A percentile compares a stretch with the other conserved stretches of the same genome.
Evolutionary conservation across 2,329 filamentous ascomycete genomes (phyloP).

Genomic region (Colletotrichum sp.): DNA sequence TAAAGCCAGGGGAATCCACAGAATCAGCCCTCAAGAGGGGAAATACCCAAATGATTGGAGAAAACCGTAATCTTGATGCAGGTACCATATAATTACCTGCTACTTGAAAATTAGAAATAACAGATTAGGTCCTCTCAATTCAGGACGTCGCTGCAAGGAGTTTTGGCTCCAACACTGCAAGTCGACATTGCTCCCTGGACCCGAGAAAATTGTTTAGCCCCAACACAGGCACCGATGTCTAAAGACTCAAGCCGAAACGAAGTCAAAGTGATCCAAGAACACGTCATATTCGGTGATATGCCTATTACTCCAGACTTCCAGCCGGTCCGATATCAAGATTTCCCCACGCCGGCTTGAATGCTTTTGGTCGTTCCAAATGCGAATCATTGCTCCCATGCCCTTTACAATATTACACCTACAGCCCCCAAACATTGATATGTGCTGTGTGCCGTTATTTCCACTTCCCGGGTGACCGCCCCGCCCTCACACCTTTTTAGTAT

Average conservation of each 20-base stretch:
- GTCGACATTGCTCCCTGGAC: background rate
- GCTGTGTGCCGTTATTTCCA: background rate
- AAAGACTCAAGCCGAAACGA: background rate
- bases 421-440: background rate
- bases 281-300: background rate
- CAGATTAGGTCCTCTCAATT: rapidly evolving
- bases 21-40: background rate
- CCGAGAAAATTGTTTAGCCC: background rate
- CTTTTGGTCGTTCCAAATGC: background rate
- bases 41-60: background rate
- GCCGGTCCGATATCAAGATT: background rate
- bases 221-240: background rate
- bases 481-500: background rate
- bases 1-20: background rate
- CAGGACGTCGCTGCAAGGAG: background rate
- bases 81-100: background rate
- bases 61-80: background rate
- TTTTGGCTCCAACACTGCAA: background rate
- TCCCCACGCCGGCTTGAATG: background rate
- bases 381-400: background rate
- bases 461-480: background rate
- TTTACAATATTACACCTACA: background rate
- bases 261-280: background rate
- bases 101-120: background rate
- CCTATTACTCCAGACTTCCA: background rate